Evolutionary conservation across 495 filamentous ascomycete genomes (phyloP).

Genomic region (Jackrogersella minutella): DNA sequence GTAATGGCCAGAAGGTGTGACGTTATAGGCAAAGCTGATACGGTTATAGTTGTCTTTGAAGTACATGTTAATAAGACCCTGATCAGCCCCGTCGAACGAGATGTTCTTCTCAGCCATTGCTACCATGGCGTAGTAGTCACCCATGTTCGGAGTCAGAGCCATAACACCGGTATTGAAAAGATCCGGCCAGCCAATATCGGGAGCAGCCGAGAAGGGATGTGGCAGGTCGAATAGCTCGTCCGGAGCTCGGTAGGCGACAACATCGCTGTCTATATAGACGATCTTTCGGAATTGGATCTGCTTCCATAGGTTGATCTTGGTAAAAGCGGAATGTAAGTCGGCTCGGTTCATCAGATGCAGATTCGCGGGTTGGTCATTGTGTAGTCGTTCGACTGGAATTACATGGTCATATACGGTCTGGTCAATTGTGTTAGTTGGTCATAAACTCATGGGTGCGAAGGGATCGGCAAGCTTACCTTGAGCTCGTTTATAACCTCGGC

Average conservation of each 20-base stretch:
- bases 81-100: constrained; percentile 97
- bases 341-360: constrained; percentile 90
- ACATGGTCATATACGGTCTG: constrained; percentile 88
- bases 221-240: constrained; percentile 89
- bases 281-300: constrained; percentile 89
- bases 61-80: constrained; percentile 94
- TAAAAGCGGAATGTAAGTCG: constrained; percentile 90
- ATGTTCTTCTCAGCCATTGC: constrained; percentile 84
- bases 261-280: constrained; percentile 91
- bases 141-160: constrained; percentile 85
- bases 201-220: constrained; percentile 84
- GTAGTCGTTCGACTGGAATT: constrained; percentile 81
- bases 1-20: constrained; percentile 91
- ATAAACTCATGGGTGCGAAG: neutral
- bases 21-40: constrained; percentile 95
- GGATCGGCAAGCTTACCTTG: constrained; percentile 57
- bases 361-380: constrained; percentile 79
- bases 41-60: constrained; percentile 83
- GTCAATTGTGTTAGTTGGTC: constrained; percentile 10
- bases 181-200: constrained; percentile 98
- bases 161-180: constrained; percentile 97
- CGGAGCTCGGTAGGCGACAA: constrained; percentile 84
- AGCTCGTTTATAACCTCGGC: constrained; percentile 77
- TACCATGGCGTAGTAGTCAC: constrained; percentile 83
- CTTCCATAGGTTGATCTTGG: constrained; percentile 95